phyloP scores from a whole-genome alignment of 768 basidiomycete species.

The Serendipita vermifera region DNA sequence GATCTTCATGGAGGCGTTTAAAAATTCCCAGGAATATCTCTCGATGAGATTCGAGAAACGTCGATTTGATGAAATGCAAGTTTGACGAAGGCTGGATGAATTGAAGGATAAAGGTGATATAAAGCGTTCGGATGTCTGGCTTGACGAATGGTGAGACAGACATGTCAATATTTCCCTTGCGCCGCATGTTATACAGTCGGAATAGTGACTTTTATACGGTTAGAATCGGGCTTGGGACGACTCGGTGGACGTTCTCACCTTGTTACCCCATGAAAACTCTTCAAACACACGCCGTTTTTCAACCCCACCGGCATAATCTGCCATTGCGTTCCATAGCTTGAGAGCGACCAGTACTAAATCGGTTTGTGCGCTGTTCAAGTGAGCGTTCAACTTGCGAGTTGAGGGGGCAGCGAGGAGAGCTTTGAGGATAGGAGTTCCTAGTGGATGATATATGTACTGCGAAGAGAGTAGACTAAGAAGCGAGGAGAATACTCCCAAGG shows the following conservation, averaged over 20 bases:
- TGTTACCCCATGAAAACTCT: constrained; percentile 65
- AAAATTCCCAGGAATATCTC: constrained; percentile 56
- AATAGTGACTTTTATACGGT: constrained; percentile 37
- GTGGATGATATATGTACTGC: constrained; percentile 54
- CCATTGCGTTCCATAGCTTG: constrained; percentile 49
- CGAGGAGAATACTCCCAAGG: constrained; percentile 43
- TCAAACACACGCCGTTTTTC: constrained; percentile 54
- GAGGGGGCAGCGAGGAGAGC: constrained; percentile 42
- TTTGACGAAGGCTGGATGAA: constrained; percentile 38
- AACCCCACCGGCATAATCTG: constrained; percentile 49
- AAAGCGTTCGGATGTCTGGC: constrained; percentile 68
- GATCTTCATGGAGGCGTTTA: constrained; percentile 56
- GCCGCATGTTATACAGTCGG: constrained; percentile 57
- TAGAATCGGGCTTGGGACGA: constrained; percentile 12
- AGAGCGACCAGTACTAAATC: constrained; percentile 55
- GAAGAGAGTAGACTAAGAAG: constrained; percentile 49
- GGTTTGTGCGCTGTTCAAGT: constrained; percentile 46
- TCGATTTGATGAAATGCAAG: constrained; percentile 40
- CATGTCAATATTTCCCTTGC: constrained; percentile 34
- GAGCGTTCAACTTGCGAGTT: constrained; percentile 45
- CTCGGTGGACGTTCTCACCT: constrained; percentile 30
- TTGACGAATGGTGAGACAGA: not conserved
- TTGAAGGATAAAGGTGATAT: constrained; percentile 57
- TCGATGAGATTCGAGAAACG: constrained; percentile 58
- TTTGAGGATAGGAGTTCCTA: constrained; percentile 52